phyloP scores from a whole-genome alignment of 371 early-diverging fungal genomes.

The Syncephalastrum sp. region DNA sequence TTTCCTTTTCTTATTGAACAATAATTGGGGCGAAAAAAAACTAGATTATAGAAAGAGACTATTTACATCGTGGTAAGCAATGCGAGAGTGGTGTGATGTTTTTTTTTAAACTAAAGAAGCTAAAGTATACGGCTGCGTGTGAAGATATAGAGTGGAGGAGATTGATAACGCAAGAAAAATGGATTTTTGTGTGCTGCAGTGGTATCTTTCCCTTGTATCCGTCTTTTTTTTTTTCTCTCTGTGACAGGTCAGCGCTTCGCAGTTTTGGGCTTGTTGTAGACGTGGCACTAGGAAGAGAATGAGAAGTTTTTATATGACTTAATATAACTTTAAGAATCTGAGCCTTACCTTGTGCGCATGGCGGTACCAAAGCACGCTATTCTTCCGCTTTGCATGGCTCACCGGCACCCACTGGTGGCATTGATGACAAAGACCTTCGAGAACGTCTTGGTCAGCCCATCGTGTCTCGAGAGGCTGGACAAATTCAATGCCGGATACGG shows the following conservation, averaged over 20 bases:
- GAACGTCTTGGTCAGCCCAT: conserved; percentile 51
- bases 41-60: too few species aligned
- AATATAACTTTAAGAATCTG: not conserved
- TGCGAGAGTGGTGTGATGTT: not conserved
- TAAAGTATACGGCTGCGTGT: not conserved
- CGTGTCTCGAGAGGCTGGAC: conserved; percentile 70
- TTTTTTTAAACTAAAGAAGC: conserved; percentile 3
- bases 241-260: conserved; percentile 1
- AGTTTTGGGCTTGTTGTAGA: conserved; percentile 28
- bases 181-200: conserved; percentile 4
- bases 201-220: not conserved
- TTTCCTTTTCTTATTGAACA: too few species aligned
- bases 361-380: conserved; percentile 83
- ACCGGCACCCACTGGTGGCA: conserved; percentile 82
- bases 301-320: not conserved
- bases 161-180: conserved; percentile 1
- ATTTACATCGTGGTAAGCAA: too few species aligned
- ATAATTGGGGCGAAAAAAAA: too few species aligned
- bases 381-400: conserved; percentile 72
- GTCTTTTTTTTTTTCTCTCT: not conserved
- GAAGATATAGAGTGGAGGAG: not conserved
- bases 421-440: conserved; percentile 88
- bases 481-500: conserved; percentile 80
- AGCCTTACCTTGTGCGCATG: conserved; percentile 77
- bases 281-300: conserved; percentile 19